Evolutionary conservation across 768 basidiomycete genomes (phyloP).

Genomic region (Termitomyces sp.): DNA sequence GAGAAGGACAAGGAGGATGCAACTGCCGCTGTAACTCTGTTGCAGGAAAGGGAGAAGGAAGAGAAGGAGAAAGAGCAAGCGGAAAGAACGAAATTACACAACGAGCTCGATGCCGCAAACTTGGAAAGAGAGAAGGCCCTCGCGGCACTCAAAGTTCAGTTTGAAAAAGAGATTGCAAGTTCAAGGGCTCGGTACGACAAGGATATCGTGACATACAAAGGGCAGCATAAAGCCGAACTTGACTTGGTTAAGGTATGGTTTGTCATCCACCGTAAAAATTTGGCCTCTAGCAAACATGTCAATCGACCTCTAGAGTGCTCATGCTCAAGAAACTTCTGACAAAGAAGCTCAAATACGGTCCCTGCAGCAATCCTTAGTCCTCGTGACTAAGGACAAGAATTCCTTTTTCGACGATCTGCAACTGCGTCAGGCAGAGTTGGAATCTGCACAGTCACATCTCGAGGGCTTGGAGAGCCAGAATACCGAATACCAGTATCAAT

Average conservation of each 20-base stretch:
- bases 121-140: constrained; percentile 60
- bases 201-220: constrained; percentile 58
- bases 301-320: constrained; percentile 43
- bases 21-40: constrained; percentile 44
- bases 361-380: constrained; percentile 68
- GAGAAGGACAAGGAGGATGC: constrained; percentile 91
- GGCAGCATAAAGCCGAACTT: constrained; percentile 74
- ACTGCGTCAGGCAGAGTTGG: constrained; percentile 83
- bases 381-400: constrained; percentile 70
- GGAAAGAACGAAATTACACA: constrained; percentile 50
- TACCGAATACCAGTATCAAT: constrained; percentile 81
- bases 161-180: constrained; percentile 63
- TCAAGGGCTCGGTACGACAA: constrained; percentile 68
- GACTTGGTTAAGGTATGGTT: constrained; percentile 63
- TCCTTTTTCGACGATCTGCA: constrained; percentile 83
- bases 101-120: constrained; percentile 58
- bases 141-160: constrained; percentile 55
- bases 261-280: background rate
- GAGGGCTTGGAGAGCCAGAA: constrained; percentile 74
- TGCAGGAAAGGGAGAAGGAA: constrained; percentile 49
- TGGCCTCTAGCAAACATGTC: background rate
- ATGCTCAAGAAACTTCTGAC: constrained; percentile 59
- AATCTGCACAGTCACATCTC: constrained; percentile 72
- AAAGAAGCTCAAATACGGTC: constrained; percentile 59
- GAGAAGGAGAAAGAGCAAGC: constrained; percentile 51